Evolutionary conservation across 306 rosid genomes (phyloP).

Genomic region (Coriaria nepalensis): DNA sequence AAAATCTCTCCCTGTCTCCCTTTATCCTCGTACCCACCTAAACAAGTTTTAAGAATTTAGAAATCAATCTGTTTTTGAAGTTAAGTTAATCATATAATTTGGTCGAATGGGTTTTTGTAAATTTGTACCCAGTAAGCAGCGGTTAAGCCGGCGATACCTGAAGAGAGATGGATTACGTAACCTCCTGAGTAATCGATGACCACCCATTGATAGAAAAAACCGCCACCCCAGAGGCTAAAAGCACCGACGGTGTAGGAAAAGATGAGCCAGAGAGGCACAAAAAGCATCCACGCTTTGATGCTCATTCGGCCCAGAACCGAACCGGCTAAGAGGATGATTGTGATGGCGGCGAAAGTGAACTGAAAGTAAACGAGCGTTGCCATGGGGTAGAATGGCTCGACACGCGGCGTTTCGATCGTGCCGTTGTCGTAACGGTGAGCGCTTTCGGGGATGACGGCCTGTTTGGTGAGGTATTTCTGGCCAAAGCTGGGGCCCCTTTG

Average conservation of each 20-base stretch:
- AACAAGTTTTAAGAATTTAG: no score
- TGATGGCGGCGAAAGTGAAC: slow-evolving; percentile 76
- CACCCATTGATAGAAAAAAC: slow-evolving; percentile 77
- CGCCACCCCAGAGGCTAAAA: slow-evolving; percentile 80
- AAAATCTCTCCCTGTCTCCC: slow-evolving; percentile 80
- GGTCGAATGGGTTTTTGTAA: neutral
- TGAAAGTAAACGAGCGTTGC: slow-evolving; percentile 77
- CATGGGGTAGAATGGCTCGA: slow-evolving; percentile 49
- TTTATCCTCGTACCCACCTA: slow-evolving; percentile 85
- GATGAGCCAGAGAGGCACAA: slow-evolving; percentile 80
- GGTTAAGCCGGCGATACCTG: slow-evolving; percentile 72
- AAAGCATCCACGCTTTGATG: slow-evolving; percentile 93
- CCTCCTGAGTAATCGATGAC: slow-evolving; percentile 92
- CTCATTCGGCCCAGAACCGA: slow-evolving; percentile 87
- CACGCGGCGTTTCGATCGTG: neutral
- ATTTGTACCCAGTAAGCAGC: slow-evolving; percentile 81
- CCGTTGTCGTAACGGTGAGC: slow-evolving; percentile 9
- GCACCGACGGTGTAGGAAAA: slow-evolving; percentile 88
- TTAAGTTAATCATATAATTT: neutral
- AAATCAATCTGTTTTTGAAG: neutral
- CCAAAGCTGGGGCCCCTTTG: slow-evolving; percentile 49
- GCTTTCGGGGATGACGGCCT: slow-evolving; percentile 42
- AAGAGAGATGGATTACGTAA: slow-evolving; percentile 77
- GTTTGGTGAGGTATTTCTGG: slow-evolving; percentile 33
- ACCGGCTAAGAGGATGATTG: slow-evolving; percentile 55